These are phyloP conservation scores for Graphilbum fragrans DNA, from an alignment of 2,329 filamentous ascomycete genomes.

Conservation along the genomic window DNA sequence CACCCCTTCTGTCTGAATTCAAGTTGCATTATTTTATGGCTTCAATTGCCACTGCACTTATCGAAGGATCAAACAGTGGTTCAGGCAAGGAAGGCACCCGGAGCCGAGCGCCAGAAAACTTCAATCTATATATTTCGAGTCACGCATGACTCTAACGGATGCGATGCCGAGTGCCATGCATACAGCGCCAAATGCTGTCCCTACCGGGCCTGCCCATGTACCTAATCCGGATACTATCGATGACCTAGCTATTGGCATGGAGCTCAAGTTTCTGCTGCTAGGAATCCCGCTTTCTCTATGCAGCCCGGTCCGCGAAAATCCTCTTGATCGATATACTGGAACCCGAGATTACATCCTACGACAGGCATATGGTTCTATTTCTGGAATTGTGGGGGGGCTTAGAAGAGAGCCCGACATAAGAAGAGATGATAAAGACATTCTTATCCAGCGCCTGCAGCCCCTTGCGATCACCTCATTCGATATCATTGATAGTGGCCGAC, in stretches of 20 bases:
- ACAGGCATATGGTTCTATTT: constrained; percentile 14
- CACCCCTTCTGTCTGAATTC: too few relatives aligned
- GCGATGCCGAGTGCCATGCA: constrained; percentile 5
- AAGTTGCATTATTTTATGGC: too few relatives aligned
- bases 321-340: neutral
- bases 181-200: neutral
- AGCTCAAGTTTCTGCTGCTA: constrained; percentile 20
- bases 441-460: constrained; percentile 6
- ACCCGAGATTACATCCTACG: constrained; percentile 3
- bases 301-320: neutral
- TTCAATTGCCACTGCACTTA: too few relatives aligned
- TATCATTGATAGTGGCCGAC: constrained; percentile 10
- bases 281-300: constrained; percentile 9
- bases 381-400: too few relatives aligned
- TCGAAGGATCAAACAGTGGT: too few relatives aligned
- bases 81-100: too few relatives aligned
- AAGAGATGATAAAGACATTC: constrained; percentile 1
- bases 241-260: constrained; percentile 17
- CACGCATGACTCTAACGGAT: neutral
- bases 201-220: neutral
- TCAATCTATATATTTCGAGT: too few relatives aligned
- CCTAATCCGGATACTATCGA: constrained; percentile 9
- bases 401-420: too few relatives aligned
- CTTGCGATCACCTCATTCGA: constrained; percentile 17
- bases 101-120: too few relatives aligned